Conservation (phyloP, 129 eudicot genomes). For the Flaveria sonorensis region DNA sequence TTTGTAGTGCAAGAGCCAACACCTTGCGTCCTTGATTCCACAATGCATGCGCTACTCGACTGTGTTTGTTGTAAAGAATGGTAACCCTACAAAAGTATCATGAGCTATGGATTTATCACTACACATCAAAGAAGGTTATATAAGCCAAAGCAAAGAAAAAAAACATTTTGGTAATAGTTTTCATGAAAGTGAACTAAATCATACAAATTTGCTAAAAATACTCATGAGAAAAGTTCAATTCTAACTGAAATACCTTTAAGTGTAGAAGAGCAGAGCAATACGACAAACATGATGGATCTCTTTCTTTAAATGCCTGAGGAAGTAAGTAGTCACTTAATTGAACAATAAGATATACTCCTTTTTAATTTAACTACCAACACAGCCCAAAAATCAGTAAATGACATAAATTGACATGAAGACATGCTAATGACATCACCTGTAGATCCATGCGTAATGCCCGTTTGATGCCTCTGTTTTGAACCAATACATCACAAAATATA, state of each 20-base stretch:
- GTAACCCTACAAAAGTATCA: constrained; percentile 49
- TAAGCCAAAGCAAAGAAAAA: background rate
- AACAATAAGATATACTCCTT: background rate
- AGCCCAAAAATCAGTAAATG: background rate
- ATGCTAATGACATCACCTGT: constrained; percentile 43
- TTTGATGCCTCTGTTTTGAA: constrained; percentile 57
- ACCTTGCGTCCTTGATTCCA: constrained; percentile 77
- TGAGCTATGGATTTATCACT: constrained; percentile 6
- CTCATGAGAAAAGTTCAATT: constrained; percentile 2
- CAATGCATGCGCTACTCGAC: constrained; percentile 66
- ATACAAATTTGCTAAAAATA: background rate
- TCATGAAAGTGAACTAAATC: background rate
- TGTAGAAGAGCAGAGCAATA: constrained; percentile 66
- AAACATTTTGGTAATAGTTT: background rate
- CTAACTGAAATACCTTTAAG: constrained; percentile 49
- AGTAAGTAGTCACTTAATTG: background rate
- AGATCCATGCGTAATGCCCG: constrained; percentile 62
- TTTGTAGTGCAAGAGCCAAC: constrained; percentile 71
- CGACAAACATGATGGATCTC: constrained; percentile 76
- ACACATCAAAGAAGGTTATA: background rate
- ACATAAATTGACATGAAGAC: background rate
- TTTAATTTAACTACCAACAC: background rate
- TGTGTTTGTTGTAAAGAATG: constrained; percentile 76
- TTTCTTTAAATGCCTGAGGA: constrained; percentile 59
- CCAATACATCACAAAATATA: constrained; percentile 61